Conservation (phyloP, 306 rosid genomes). For the Phaseolus lunatus region DNA sequence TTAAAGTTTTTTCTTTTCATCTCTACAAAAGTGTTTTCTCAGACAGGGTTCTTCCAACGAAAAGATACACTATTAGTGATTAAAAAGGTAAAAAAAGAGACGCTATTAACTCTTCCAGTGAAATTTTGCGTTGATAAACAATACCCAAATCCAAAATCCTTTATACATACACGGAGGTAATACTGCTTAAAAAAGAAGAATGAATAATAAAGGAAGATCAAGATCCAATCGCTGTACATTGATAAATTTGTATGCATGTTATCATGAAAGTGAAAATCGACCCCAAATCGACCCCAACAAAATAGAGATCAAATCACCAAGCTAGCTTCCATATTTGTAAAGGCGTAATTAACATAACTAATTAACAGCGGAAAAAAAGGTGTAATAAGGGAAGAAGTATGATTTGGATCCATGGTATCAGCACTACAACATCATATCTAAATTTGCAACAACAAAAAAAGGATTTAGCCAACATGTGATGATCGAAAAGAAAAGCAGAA, state of each 20-base stretch:
- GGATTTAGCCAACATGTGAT: background rate
- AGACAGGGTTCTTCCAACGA: too few relatives aligned
- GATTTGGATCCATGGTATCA: background rate
- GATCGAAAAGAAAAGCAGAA: constrained; percentile 8
- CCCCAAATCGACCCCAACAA: background rate
- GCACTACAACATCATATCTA: background rate
- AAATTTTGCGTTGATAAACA: too few relatives aligned
- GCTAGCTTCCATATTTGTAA: background rate
- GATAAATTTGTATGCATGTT: background rate
- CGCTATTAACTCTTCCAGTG: too few relatives aligned
- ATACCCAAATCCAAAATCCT: background rate
- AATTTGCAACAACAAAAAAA: background rate
- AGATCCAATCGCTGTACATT: too few relatives aligned
- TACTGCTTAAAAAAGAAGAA: background rate
- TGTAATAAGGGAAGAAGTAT: background rate
- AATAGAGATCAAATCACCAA: background rate
- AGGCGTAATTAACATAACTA: too few relatives aligned
- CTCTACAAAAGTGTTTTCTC: too few relatives aligned
- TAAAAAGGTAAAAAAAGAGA: too few relatives aligned
- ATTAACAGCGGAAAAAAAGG: background rate
- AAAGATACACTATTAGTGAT: too few relatives aligned
- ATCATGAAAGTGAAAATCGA: too few relatives aligned
- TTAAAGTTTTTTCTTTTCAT: too few relatives aligned
- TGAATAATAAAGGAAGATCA: background rate
- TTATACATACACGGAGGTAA: background rate